phyloP scores from a whole-genome alignment of 768 basidiomycete species.

The Suillus sp. region DNA sequence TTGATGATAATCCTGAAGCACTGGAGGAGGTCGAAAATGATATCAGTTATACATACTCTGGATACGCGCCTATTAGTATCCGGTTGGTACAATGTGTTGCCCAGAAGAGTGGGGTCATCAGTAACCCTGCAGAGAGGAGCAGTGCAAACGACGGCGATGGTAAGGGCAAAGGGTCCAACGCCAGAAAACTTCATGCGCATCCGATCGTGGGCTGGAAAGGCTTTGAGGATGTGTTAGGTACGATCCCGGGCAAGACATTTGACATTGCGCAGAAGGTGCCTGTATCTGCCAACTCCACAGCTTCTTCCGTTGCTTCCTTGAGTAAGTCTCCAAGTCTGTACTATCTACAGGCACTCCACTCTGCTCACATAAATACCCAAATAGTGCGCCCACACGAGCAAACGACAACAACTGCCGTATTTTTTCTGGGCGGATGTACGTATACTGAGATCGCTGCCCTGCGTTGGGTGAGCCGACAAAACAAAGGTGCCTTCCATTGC shows the following conservation, averaged over 20 bases:
- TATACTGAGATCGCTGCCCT: slow-evolving; percentile 96
- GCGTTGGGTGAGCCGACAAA: slow-evolving; percentile 88
- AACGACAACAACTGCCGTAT: slow-evolving; percentile 84
- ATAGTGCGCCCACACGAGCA: slow-evolving; percentile 56
- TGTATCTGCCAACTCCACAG: slow-evolving; percentile 30
- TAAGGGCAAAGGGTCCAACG: slow-evolving; percentile 38
- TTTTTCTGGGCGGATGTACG: slow-evolving; percentile 97
- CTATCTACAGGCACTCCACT: background rate
- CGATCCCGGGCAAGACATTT: slow-evolving; percentile 84
- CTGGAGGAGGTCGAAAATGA: slow-evolving; percentile 88
- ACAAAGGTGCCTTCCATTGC: slow-evolving; percentile 54
- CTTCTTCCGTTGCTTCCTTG: slow-evolving; percentile 32
- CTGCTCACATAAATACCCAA: slow-evolving; percentile 10
- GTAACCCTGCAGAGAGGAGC: slow-evolving; percentile 69
- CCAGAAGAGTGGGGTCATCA: slow-evolving; percentile 87
- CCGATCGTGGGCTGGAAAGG: slow-evolving; percentile 97
- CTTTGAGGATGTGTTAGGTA: slow-evolving; percentile 85
- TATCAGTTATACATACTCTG: slow-evolving; percentile 94
- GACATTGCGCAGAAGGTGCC: slow-evolving; percentile 64
- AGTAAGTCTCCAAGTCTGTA: slow-evolving; percentile 32
- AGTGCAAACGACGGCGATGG: slow-evolving; percentile 41
- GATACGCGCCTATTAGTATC: slow-evolving; percentile 92
- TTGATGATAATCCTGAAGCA: slow-evolving; percentile 81
- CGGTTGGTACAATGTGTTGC: slow-evolving; percentile 92
- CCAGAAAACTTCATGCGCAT: slow-evolving; percentile 75